Percentiles rank a stretch among this genome's conserved stretches.
Evolutionary conservation across 441 rosid species (phyloP).

Genomic region (Mallotus repandus): DNA sequence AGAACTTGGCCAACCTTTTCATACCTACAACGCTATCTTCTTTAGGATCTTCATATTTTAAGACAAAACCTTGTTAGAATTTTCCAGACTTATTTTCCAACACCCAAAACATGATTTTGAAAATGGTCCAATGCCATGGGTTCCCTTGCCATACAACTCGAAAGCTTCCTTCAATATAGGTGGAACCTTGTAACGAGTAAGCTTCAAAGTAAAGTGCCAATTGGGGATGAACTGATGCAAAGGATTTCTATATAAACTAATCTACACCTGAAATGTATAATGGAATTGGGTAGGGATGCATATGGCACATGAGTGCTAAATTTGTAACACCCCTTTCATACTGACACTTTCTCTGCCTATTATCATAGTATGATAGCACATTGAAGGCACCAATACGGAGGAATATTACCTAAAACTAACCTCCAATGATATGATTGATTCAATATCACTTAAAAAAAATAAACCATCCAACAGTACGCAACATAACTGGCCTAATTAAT

Average conservation of each 20-base stretch:
- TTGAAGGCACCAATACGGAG: too few relatives aligned
- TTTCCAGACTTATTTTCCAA: conserved; percentile 25
- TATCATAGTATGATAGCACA: too few relatives aligned
- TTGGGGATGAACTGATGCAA: conserved; percentile 18
- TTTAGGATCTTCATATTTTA: conserved; percentile 25
- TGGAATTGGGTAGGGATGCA: not conserved
- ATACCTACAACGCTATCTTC: not conserved
- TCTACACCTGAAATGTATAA: not conserved
- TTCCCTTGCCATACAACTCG: conserved; percentile 21
- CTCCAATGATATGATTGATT: too few relatives aligned
- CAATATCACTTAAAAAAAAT: too few relatives aligned
- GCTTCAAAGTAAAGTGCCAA: not conserved
- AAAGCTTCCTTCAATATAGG: not conserved
- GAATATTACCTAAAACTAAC: too few relatives aligned
- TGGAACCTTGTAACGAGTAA: not conserved
- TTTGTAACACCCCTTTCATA: too few relatives aligned
- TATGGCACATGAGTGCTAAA: conserved; percentile 15
- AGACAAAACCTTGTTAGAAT: conserved; percentile 25
- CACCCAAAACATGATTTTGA: conserved; percentile 23
- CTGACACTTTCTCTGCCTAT: too few relatives aligned
- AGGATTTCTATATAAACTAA: conserved; percentile 33
- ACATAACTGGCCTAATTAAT: too few relatives aligned
- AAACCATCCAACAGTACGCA: too few relatives aligned
- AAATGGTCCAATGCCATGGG: conserved; percentile 20
- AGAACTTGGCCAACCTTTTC: conserved; percentile 28